Percentiles rank a stretch among this genome's conserved stretches.
Evolutionary conservation across 169 alveolate genomes (phyloP).

Genomic region (Plasmodium gaboni): DNA sequence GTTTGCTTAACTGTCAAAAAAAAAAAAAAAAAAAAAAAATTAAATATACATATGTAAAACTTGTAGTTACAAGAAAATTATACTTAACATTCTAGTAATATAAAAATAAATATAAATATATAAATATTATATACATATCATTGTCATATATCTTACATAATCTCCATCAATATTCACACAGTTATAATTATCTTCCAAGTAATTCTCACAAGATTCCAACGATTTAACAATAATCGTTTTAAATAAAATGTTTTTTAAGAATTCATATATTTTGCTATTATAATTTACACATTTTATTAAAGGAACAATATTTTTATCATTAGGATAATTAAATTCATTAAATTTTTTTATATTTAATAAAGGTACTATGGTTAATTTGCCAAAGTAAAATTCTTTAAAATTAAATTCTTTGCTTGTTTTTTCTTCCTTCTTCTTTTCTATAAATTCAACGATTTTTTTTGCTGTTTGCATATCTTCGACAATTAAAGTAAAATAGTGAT

Average conservation of each 20-base stretch:
- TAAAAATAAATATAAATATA: neutral
- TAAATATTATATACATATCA: neutral
- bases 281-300: constrained; percentile 73
- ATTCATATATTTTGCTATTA: constrained; percentile 60
- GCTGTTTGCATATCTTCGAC: constrained; percentile 75
- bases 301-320: constrained; percentile 69
- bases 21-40: neutral
- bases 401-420: constrained; percentile 65
- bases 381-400: constrained; percentile 64
- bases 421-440: constrained; percentile 68
- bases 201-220: constrained; percentile 59
- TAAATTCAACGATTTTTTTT: constrained; percentile 66
- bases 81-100: neutral
- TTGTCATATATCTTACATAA: constrained; percentile 35
- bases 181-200: constrained; percentile 56
- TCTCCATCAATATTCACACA: constrained; percentile 75
- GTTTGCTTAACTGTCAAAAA: constrained; percentile 61
- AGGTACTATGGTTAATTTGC: constrained; percentile 72
- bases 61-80: neutral
- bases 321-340: constrained; percentile 52
- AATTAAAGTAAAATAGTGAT: constrained; percentile 61
- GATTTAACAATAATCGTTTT: constrained; percentile 72
- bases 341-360: constrained; percentile 59
- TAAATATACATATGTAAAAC: neutral
- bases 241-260: constrained; percentile 65